Evolutionary conservation across 2,329 filamentous ascomycete genomes (phyloP), one percentile per base, ranked within the genome.

Genomic region (Setomelanomma holmii): DNA sequence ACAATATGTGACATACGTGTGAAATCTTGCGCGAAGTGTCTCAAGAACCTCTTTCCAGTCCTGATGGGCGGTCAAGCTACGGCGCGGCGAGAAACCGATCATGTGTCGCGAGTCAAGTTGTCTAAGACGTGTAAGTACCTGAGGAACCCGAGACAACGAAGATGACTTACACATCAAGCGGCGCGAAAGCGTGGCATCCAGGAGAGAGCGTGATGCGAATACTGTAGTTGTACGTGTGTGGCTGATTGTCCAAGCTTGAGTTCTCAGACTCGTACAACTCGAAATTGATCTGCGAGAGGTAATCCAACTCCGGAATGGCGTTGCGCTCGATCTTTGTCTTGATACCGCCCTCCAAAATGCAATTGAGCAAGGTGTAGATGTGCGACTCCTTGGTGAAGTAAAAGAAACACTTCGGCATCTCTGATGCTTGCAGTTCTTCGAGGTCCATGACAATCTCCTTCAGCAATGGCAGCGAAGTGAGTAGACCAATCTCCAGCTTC

Each of bases 311-410:
- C 0, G 95, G 95, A 59, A 99, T 99, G 35, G 91, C 92, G 67
- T 91, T 93, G 33, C 96, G 89, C 65, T 91, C 89, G 69, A 99
- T 98, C 79, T 99, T 99, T 20, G 93, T 97, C 70, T 96, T 90
- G 60, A 99, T 90, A 23, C 95, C 96, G 55, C 96, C 95, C 74
- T 99, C 95, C 21, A 99, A 84, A 63, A 99, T 98, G 74, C 93
- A 98, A 75, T 99, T 99, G 52, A 99, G 85, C 4, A 99, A 84
- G 4, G 95, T 99, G 78, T 99, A 99, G 58, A 99, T 97, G 74
- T 99, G 95, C 0, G 91, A 96, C 76, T 99, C 95, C 76, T 99
- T 99, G 58, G 95, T 99, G 76, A 99, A 99, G 79, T 99, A 99
- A 77, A 98, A 91, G 80, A 98, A 98, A 1, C 89, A 93, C 72